These are phyloP conservation scores for Calocybe gangraenosa DNA, from an alignment of 768 basidiomycete species.

Conservation along the genomic window DNA sequence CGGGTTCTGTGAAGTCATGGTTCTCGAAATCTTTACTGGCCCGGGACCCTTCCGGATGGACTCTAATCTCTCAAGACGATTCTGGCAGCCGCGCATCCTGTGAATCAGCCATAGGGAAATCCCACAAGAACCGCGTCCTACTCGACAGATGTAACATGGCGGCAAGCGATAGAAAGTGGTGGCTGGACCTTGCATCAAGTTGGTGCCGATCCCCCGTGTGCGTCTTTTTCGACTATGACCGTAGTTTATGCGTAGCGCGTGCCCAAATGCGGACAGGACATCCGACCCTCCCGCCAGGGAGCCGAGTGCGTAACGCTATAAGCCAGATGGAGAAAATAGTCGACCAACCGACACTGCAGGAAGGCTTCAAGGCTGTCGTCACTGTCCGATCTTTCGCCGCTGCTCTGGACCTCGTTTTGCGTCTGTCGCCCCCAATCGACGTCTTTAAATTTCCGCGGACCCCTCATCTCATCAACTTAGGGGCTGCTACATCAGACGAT, in stretches of 20 bases:
- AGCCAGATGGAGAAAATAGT: constrained; percentile 48
- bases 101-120: constrained; percentile 46
- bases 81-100: constrained; percentile 44
- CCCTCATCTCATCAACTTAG: constrained; percentile 53
- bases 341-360: constrained; percentile 38
- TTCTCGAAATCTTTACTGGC: constrained; percentile 43
- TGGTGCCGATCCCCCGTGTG: constrained; percentile 44
- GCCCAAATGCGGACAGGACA: constrained; percentile 57
- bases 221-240: constrained; percentile 53
- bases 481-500: constrained; percentile 54
- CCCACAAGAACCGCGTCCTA: constrained; percentile 34
- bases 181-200: constrained; percentile 46
- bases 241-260: constrained; percentile 44
- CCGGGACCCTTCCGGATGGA: constrained; percentile 40
- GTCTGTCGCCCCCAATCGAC: constrained; percentile 36
- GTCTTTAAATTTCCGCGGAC: constrained; percentile 61
- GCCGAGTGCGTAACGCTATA: constrained; percentile 50
- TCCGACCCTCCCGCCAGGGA: constrained; percentile 54
- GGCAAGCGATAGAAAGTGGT: constrained; percentile 39
- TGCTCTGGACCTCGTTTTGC: constrained; percentile 39
- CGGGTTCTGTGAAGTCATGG: constrained; percentile 60
- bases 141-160: constrained; percentile 58
- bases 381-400: constrained; percentile 48
- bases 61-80: constrained; percentile 53
- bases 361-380: constrained; percentile 51